A percentile compares a stretch with the other conserved stretches of the same genome.
These are phyloP conservation scores for Karstenula rhodostoma DNA, from an alignment of 2,329 filamentous ascomycete species.

Conservation along the genomic window DNA sequence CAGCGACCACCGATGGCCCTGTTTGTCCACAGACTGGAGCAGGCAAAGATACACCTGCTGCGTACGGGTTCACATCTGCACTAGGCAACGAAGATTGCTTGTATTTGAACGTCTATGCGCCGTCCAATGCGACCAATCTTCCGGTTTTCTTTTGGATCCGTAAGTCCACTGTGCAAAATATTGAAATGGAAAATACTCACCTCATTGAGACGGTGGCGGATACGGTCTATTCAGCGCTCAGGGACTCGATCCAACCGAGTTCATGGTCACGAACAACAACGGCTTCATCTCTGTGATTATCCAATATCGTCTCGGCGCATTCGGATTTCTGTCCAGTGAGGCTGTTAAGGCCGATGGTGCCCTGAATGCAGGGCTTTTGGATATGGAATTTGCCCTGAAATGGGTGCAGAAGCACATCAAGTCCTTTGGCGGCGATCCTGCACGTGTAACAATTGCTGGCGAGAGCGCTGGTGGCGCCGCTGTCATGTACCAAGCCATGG, in stretches of 20 bases:
- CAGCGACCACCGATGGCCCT: conserved; percentile 54
- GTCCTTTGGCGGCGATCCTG: conserved; percentile 61
- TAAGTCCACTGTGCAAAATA: conserved; percentile 27
- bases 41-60: conserved; percentile 34
- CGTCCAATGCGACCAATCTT: conserved; percentile 54
- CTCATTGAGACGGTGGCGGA: conserved; percentile 49
- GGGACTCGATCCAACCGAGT: conserved; percentile 41
- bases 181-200: background rate
- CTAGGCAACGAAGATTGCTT: conserved; percentile 52
- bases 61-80: conserved; percentile 41
- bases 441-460: conserved; percentile 68
- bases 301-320: conserved; percentile 58
- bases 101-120: conserved; percentile 52
- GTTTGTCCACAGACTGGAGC: conserved; percentile 45
- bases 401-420: conserved; percentile 70
- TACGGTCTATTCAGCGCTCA: conserved; percentile 45
- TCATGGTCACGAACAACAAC: conserved; percentile 53
- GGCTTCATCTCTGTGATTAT: conserved; percentile 66
- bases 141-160: conserved; percentile 65
- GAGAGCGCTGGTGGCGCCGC: conserved; percentile 69
- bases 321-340: conserved; percentile 69
- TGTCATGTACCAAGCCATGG: conserved; percentile 55
- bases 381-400: conserved; percentile 66
- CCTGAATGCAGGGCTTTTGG: conserved; percentile 70
- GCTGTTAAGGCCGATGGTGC: conserved; percentile 63